Percentiles rank a stretch among this genome's conserved stretches.
Conservation (phyloP, 2,329 filamentous ascomycete genomes). For the Apiospora kogelbergensis region DNA sequence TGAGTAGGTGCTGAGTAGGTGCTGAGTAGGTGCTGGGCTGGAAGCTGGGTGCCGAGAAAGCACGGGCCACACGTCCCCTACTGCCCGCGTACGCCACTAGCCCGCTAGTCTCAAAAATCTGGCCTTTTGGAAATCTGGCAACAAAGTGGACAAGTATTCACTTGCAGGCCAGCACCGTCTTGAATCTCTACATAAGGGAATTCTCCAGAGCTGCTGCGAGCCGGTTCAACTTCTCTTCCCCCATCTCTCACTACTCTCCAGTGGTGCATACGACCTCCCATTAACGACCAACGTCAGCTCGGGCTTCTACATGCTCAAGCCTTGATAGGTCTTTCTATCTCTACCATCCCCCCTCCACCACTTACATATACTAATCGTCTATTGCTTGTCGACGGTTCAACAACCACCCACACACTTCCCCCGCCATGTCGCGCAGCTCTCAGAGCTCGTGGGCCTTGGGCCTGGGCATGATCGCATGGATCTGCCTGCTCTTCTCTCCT, state of each 20-base stretch:
- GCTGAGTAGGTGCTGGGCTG: too few species aligned
- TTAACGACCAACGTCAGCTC: slow-evolving; percentile 5
- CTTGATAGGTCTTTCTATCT: neutral
- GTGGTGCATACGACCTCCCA: neutral
- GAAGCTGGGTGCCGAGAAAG: too few species aligned
- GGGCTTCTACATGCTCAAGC: slow-evolving; percentile 8
- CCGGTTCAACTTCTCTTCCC: slow-evolving; percentile 16
- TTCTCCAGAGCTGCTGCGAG: slow-evolving; percentile 13
- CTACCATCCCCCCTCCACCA: neutral
- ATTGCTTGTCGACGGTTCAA: neutral
- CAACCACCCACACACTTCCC: neutral
- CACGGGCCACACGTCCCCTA: too few species aligned
- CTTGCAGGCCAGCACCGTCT: slow-evolving; percentile 16
- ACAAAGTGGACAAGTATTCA: slow-evolving; percentile 18
- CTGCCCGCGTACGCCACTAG: slow-evolving; percentile 4
- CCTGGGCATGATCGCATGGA: slow-evolving; percentile 90
- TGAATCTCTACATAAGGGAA: slow-evolving; percentile 29
- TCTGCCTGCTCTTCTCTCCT: slow-evolving; percentile 84
- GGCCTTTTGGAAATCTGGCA: slow-evolving; percentile 35
- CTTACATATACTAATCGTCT: neutral
- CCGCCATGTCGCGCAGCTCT: slow-evolving; percentile 55
- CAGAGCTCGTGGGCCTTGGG: slow-evolving; percentile 71
- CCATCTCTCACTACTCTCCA: slow-evolving; percentile 19
- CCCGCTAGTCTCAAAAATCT: slow-evolving; percentile 32
- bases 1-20: too few species aligned